A percentile compares a stretch with the other conserved stretches of the same genome.
Conservation (phyloP, 768 basidiomycete genomes). For the Boletus sp. region DNA sequence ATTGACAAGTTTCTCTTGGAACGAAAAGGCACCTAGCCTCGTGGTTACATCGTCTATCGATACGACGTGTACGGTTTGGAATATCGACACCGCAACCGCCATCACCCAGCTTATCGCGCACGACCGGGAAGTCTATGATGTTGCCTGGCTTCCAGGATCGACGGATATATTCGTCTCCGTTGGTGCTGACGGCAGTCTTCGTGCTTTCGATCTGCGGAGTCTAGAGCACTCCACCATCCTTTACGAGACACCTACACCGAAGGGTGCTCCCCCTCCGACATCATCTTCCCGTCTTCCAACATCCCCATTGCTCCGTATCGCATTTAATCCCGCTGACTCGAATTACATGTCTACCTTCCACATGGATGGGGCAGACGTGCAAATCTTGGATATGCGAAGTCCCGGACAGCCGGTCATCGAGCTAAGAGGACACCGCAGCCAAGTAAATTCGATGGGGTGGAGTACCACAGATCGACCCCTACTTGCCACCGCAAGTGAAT, state of each 20-base stretch:
- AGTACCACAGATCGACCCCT: constrained; percentile 80
- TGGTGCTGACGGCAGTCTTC: constrained; percentile 93
- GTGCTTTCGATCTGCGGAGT: constrained; percentile 94
- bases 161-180: constrained; percentile 98
- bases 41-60: constrained; percentile 98
- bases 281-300: constrained; percentile 68
- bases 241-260: constrained; percentile 88
- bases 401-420: constrained; percentile 96
- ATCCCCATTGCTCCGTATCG: constrained; percentile 80
- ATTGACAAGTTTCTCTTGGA: constrained; percentile 97
- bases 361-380: constrained; percentile 84
- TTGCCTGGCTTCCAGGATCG: constrained; percentile 96
- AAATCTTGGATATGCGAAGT: constrained; percentile 95
- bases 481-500: constrained; percentile 82
- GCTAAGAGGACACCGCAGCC: constrained; percentile 75
- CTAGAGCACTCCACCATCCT: constrained; percentile 98
- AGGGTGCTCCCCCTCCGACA: constrained; percentile 60
- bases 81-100: constrained; percentile 89
- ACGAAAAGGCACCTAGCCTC: constrained; percentile 83
- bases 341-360: constrained; percentile 98
- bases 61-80: constrained; percentile 99
- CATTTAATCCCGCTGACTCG: constrained; percentile 87
- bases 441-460: constrained; percentile 90
- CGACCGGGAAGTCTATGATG: constrained; percentile 94
- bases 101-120: constrained; percentile 98